A percentile compares a stretch with the other conserved stretches of the same genome.
Evolutionary conservation across 2,329 filamentous ascomycete genomes (phyloP).

Genomic region (Cadophora malorum): DNA sequence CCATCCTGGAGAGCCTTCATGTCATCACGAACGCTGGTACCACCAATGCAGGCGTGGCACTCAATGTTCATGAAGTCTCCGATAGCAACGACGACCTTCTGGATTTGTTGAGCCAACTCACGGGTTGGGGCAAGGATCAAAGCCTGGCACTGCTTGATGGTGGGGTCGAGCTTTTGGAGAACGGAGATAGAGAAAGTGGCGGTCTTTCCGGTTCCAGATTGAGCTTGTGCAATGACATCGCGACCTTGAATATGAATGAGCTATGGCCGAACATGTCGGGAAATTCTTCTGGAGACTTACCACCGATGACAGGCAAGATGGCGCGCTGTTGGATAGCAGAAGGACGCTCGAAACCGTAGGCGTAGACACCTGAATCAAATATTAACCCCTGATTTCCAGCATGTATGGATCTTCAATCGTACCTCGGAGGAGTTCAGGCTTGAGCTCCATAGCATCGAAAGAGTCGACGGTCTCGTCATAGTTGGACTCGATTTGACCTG

Average conservation of each 20-base stretch:
- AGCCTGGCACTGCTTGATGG: constrained; percentile 95
- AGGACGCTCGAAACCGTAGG: constrained; percentile 99
- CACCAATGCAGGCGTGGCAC: constrained; percentile 99
- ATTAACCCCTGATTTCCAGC: constrained; percentile 34
- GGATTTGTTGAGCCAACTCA: constrained; percentile 98
- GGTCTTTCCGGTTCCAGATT: constrained; percentile 99
- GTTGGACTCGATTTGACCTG: constrained; percentile 99
- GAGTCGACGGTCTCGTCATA: constrained; percentile 99
- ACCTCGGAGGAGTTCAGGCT: constrained; percentile 95
- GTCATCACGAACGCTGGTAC: constrained; percentile 96
- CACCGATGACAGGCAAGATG: constrained; percentile 99
- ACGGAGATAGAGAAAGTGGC: constrained; percentile 99
- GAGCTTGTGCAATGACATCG: constrained; percentile 99
- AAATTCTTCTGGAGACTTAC: constrained; percentile 57
- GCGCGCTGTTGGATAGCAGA: constrained; percentile 99
- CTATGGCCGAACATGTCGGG: constrained; percentile 20
- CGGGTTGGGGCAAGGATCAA: constrained; percentile 97
- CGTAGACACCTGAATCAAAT: constrained; percentile 75
- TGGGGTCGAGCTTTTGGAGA: constrained; percentile 97
- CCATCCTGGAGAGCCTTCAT: constrained; percentile 98
- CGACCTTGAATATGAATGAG: constrained; percentile 64
- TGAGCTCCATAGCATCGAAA: constrained; percentile 98
- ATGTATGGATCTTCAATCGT: constrained; percentile 49
- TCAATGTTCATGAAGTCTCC: constrained; percentile 99
- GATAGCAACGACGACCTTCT: constrained; percentile 98